Conservation (phyloP, 441 rosid species). For the Lepidium campestre region DNA sequence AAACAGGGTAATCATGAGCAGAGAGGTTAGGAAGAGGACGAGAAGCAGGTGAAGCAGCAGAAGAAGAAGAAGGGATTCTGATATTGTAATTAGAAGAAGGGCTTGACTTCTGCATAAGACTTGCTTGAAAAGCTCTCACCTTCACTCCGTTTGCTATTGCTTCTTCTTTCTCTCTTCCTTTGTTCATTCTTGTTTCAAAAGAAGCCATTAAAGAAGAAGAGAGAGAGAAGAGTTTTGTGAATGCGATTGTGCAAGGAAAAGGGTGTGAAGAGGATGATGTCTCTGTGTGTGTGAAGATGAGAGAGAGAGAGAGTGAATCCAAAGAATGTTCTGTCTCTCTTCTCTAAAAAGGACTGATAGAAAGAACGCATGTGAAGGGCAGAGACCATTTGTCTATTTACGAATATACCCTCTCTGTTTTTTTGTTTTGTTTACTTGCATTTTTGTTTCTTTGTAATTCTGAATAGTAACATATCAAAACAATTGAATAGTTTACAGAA, state of each 20-base stretch:
- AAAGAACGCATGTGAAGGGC: slow-evolving; percentile 49
- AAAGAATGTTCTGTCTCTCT: slow-evolving; percentile 45
- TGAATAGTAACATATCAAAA: not conserved
- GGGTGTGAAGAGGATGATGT: slow-evolving; percentile 35
- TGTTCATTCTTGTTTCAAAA: slow-evolving; percentile 26
- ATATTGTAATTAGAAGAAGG: slow-evolving; percentile 40
- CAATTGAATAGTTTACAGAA: not conserved
- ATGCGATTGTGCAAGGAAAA: slow-evolving; percentile 9
- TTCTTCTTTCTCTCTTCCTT: slow-evolving; percentile 51
- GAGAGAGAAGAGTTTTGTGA: slow-evolving; percentile 17
- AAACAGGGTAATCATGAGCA: slow-evolving; percentile 93
- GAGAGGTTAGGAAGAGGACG: slow-evolving; percentile 55
- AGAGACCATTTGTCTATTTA: slow-evolving; percentile 25
- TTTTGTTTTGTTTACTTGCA: not conserved
- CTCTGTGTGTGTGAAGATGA: slow-evolving; percentile 20
- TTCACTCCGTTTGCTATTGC: slow-evolving; percentile 87
- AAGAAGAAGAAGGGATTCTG: slow-evolving; percentile 26
- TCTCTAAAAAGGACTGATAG: slow-evolving; percentile 31
- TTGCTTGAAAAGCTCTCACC: slow-evolving; percentile 76
- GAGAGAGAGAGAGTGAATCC: slow-evolving; percentile 26
- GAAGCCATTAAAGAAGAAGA: slow-evolving; percentile 46
- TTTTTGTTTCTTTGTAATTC: not conserved
- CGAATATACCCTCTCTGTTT: slow-evolving; percentile 34
- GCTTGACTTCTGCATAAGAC: slow-evolving; percentile 62
- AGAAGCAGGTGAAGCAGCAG: slow-evolving; percentile 58